Base-by-base conservation (phyloP, 2,329 filamentous ascomycete species). In the Xylaria arbuscula region DNA sequence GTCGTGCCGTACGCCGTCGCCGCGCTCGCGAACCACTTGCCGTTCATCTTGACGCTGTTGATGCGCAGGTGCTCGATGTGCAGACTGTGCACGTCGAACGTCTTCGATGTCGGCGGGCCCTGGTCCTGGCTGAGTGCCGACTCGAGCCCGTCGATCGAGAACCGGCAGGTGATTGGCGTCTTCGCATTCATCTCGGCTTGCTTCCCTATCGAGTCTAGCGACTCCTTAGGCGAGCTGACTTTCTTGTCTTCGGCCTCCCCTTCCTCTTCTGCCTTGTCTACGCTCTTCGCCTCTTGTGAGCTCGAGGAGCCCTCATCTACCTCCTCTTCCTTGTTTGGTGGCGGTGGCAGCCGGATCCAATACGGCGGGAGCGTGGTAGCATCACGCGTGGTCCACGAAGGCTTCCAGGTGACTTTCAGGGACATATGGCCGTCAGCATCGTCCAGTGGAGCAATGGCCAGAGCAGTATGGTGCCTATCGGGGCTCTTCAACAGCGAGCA, bases 361-460 rank as follows among this genome's bases (percentile, higher is more conserved):
- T 89, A 89, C 0, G 88, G 88, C 2, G 88, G 88, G 5, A 90
- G 74, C 40, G 86, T 84, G 0, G 79, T 80, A 22, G 82, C 81
- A 69, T 85, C 83, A 54, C 88, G 81, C 8, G 81, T 83, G 1
- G 84, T 87, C 86, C 87, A 88, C 10, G 81, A 78, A 17, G 81
- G 81, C 8, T 84, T 82, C 88, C 88, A 90, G n/a, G 80, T 78
- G 0, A 88, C 84, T 1, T 84, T 82, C 40, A 90, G 77, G 4
- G 87, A 89, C 15, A 90, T 76, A 72, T 89, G 82, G 0, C 88
- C 88, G 71, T 90, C 88, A 0, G 87, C 88, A 70, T 89, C 87
- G 67, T 89, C 85, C 9, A 88, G 78, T 0, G 87, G 82, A 3
- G 84, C 86, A 40, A 89, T 81, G 0, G 83, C 83, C 60, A 90